phyloP scores from a whole-genome alignment of 768 basidiomycete species.

The Pisolithus orientalis region DNA sequence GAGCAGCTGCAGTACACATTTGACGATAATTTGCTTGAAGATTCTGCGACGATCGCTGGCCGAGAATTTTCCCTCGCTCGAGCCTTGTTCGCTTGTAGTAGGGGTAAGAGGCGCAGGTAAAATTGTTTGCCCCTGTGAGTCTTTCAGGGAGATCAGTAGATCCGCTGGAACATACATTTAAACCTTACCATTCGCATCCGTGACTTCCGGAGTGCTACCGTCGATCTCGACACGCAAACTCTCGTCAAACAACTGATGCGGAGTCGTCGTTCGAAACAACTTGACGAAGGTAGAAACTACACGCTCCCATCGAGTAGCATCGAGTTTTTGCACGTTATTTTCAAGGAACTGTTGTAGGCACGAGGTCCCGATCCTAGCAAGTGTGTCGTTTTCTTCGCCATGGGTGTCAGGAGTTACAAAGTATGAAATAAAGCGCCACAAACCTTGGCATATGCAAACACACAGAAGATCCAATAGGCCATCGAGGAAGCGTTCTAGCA shows the following conservation, averaged over 20 bases:
- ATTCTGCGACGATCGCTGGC: slow-evolving; percentile 70
- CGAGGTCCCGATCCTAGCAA: slow-evolving; percentile 95
- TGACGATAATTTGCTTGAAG: slow-evolving; percentile 99
- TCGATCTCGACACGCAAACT: slow-evolving; percentile 82
- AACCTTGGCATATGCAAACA: slow-evolving; percentile 98
- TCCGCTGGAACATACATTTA: background rate
- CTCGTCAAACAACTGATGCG: slow-evolving; percentile 95
- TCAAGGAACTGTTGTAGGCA: slow-evolving; percentile 96
- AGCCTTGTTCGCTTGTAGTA: slow-evolving; percentile 44
- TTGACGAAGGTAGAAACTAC: slow-evolving; percentile 90
- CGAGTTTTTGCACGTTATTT: slow-evolving; percentile 84
- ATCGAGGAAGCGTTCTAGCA: slow-evolving; percentile 83
- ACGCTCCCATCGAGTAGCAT: slow-evolving; percentile 80
- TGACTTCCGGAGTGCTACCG: slow-evolving; percentile 43
- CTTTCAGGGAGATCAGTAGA: slow-evolving; percentile 31
- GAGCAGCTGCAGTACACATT: slow-evolving; percentile 95
- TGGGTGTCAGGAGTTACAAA: slow-evolving; percentile 6
- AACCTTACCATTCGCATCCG: slow-evolving; percentile 38
- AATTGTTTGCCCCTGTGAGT: slow-evolving; percentile 60
- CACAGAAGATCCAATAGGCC: slow-evolving; percentile 90
- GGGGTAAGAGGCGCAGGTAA: slow-evolving; percentile 88
- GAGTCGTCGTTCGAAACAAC: slow-evolving; percentile 96
- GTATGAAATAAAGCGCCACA: background rate
- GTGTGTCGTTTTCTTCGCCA: slow-evolving; percentile 86
- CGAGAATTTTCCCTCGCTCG: slow-evolving; percentile 45